These are phyloP conservation scores for Cymbidium sinense DNA, from an alignment of 106 monocot genomes.

Conservation along the genomic window DNA sequence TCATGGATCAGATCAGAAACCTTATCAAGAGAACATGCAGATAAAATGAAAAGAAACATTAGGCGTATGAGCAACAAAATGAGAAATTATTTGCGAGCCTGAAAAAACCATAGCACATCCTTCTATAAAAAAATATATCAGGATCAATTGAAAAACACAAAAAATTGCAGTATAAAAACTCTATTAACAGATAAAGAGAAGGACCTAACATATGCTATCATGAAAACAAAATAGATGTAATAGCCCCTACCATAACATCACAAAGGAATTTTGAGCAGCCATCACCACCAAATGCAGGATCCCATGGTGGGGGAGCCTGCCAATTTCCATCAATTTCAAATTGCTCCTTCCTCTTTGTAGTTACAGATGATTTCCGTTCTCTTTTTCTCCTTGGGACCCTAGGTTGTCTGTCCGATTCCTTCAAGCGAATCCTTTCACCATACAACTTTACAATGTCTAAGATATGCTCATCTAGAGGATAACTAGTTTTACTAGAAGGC, in stretches of 20 bases:
- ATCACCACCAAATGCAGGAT: conserved; percentile 74
- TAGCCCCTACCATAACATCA: conserved; percentile 83
- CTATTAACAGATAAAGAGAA: background rate
- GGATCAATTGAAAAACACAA: background rate
- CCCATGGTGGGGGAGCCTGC: conserved; percentile 79
- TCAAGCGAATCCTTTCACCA: conserved; percentile 64
- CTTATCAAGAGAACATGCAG: background rate
- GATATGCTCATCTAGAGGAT: conserved; percentile 29
- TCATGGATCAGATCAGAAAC: background rate
- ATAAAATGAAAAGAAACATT: background rate
- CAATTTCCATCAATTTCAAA: conserved; percentile 37
- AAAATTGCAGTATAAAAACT: background rate
- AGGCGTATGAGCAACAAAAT: background rate
- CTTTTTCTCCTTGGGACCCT: conserved; percentile 52
- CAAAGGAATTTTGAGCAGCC: conserved; percentile 89
- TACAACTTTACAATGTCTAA: conserved; percentile 33
- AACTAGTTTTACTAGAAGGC: conserved; percentile 12
- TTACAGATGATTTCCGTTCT: conserved; percentile 20
- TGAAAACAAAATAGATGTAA: background rate
- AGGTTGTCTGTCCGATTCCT: conserved; percentile 75
- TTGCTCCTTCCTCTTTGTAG: conserved; percentile 29
- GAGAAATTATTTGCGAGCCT: background rate
- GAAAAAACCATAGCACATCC: background rate
- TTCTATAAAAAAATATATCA: background rate
- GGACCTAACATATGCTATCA: background rate